phyloP scores from a whole-genome alignment of 1,139 yeast genomes.

The Suhomyces maxii region DNA sequence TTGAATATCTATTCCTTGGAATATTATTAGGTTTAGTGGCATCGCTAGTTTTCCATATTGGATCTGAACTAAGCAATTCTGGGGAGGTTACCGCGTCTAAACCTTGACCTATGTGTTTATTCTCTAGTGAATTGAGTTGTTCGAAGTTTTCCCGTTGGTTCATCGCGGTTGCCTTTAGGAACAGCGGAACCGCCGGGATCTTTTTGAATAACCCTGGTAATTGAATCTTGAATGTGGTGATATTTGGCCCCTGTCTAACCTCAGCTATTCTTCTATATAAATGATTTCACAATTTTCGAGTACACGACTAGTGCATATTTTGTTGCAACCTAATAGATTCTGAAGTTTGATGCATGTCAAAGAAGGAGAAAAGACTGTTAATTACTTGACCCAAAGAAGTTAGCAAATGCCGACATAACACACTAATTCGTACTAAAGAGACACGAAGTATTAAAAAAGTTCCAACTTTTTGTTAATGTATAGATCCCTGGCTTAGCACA shows the following conservation, averaged over 20 bases:
- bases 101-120: conserved; percentile 9
- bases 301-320: neutral
- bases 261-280: neutral
- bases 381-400: too few species aligned
- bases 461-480: too few species aligned
- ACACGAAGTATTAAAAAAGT: too few species aligned
- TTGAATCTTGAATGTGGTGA: conserved; percentile 8
- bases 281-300: neutral
- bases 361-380: neutral
- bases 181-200: conserved; percentile 12
- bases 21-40: conserved; percentile 21
- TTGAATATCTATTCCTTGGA: conserved; percentile 40
- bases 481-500: too few species aligned
- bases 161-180: conserved; percentile 11
- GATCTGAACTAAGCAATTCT: neutral
- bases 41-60: conserved; percentile 2
- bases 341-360: neutral
- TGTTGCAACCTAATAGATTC: too few species aligned
- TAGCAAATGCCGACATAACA: too few species aligned
- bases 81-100: conserved; percentile 2
- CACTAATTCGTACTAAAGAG: too few species aligned
- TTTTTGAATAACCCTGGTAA: conserved; percentile 12
- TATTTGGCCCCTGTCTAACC: neutral
- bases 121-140: conserved; percentile 14
- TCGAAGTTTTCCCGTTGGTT: conserved; percentile 16